Evolutionary conservation across 768 basidiomycete species (phyloP), one percentile per base, ranked within the genome.

Genomic region (Mycena sanguinolenta): DNA sequence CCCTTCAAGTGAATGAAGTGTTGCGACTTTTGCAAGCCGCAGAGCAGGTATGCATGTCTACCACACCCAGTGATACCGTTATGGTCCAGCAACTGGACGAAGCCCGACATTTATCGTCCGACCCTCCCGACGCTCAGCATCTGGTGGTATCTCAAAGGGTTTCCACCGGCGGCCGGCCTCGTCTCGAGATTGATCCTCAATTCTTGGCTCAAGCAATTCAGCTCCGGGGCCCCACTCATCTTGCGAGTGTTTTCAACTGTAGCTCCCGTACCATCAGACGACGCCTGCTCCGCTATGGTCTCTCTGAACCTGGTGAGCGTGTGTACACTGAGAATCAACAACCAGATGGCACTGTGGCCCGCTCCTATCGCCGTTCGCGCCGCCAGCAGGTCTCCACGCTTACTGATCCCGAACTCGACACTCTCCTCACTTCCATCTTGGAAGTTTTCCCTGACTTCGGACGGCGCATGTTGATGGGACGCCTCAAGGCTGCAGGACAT

Each of bases 371-470:
- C 57, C 71, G 1, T 61, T 58, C 4, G 4, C 50, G 36, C 8
- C 36, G 36, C 38, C 38, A 28, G n/a, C 30, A 63, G 5, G 59
- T 63, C 6, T 75, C 79, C 19, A 50, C 64, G 30, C 38, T 79
- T 30, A 61, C 75, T 21, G 77, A 80, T 39, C 58, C 64, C 4
- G 70, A 76, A 17, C 73, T 81, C 0, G 80, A 81, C 60, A n/a
- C 8, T 7, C 44, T 72, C 12, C 63, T 79, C 2, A 27, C 42
- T 6, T 44, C 67, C 4, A 80, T 77, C 19, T 69, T 79, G 4
- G 62, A 73, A 23, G 62, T 42, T 3, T 81, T 80, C 65, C 79
- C 79, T 10, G 53, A 60, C 25, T 78, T 78, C 69, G 78, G 79
- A 0, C 71, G 63, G 7, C 60, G 73, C 16, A 78, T 80, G 77